Evolutionary conservation across 2,329 filamentous ascomycete species (phyloP).

Genomic region (Ceratocystis huliohia): DNA sequence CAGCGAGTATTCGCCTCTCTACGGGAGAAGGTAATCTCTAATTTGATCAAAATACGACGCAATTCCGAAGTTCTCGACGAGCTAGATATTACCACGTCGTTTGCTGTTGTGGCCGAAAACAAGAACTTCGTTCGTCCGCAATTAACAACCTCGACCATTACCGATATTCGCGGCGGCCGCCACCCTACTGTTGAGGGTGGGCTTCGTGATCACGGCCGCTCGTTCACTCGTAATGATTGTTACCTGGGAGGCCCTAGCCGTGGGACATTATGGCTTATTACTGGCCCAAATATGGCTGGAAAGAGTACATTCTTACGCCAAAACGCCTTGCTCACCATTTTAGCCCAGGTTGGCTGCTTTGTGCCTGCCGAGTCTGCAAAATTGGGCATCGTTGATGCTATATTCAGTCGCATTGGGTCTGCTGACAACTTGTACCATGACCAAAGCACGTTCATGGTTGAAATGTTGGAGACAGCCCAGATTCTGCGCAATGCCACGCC

Average conservation of each 20-base stretch:
- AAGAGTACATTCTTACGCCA: conserved; percentile 95
- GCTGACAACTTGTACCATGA: conserved; percentile 90
- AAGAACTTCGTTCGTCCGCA: conserved; percentile 61
- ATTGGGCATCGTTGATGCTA: conserved; percentile 84
- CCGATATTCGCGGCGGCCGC: conserved; percentile 66
- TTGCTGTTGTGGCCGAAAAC: conserved; percentile 65
- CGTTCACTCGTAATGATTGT: conserved; percentile 78
- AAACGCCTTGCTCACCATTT: conserved; percentile 84
- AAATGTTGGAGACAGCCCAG: conserved; percentile 91
- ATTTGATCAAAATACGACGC: conserved; percentile 72
- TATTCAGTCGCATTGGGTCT: conserved; percentile 86
- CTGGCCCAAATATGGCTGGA: conserved; percentile 94
- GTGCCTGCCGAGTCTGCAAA: conserved; percentile 80
- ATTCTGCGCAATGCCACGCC: conserved; percentile 78
- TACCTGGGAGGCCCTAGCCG: conserved; percentile 50
- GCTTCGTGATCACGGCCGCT: conserved; percentile 63
- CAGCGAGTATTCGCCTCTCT: conserved; percentile 63
- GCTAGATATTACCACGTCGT: conserved; percentile 78
- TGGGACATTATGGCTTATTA: conserved; percentile 53
- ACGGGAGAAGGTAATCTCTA: conserved; percentile 62
- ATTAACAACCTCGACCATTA: conserved; percentile 50
- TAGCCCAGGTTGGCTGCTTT: conserved; percentile 85
- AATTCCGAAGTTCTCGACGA: conserved; percentile 90
- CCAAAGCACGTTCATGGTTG: conserved; percentile 98
- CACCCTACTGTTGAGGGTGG: conserved; percentile 88